These are phyloP conservation scores for Beta vulgaris DNA, from an alignment of 148 eudicot species.

Conservation along the genomic window DNA sequence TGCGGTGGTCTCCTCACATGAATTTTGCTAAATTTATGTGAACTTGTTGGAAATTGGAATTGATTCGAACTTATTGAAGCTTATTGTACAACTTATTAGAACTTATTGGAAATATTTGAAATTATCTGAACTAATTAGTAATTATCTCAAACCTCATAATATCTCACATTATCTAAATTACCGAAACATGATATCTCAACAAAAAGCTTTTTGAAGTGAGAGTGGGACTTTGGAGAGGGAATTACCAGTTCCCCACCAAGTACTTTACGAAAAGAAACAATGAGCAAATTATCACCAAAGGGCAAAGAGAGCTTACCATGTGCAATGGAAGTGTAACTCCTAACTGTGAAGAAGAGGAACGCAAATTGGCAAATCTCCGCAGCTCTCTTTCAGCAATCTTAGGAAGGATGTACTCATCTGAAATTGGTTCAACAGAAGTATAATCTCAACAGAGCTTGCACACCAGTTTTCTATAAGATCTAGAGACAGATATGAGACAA, in stretches of 20 bases:
- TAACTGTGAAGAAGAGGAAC: constrained; percentile 53
- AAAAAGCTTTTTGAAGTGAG: not conserved
- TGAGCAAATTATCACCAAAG: not conserved
- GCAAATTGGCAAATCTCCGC: constrained; percentile 71
- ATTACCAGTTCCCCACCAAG: not conserved
- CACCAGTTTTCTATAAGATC: not conserved
- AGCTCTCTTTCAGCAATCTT: constrained; percentile 93
- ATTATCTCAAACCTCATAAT: not conserved
- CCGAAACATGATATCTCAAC: not conserved
- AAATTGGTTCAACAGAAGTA: constrained; percentile 11
- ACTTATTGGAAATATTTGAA: too few relatives aligned
- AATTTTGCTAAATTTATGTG: too few relatives aligned
- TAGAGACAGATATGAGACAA: not conserved
- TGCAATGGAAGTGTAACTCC: constrained; percentile 57
- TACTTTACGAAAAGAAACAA: not conserved
- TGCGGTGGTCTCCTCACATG: too few relatives aligned
- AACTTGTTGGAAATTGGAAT: too few relatives aligned
- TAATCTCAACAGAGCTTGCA: constrained; percentile 3
- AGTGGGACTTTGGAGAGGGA: not conserved
- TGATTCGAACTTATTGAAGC: too few relatives aligned
- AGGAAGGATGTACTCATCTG: constrained; percentile 94
- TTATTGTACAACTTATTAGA: too few relatives aligned
- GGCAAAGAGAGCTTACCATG: constrained; percentile 45
- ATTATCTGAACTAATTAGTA: too few relatives aligned
- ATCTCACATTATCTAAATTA: not conserved